Base-by-base conservation (phyloP, 139 green algal genomes). In the Gonium pectorale region DNA sequence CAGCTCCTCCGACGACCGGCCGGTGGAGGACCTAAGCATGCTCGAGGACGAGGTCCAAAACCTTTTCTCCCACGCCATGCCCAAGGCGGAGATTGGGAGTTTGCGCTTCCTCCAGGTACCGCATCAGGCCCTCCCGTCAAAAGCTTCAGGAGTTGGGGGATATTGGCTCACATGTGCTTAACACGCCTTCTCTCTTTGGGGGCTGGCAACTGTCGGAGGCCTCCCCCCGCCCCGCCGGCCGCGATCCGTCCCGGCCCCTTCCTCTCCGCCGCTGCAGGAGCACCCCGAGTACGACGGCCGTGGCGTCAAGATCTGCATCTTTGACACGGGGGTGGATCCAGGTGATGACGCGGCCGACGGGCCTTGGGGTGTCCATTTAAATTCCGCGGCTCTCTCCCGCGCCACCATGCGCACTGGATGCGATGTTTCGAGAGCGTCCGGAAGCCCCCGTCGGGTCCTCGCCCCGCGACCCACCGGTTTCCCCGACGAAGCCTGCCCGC, bases 51-150 rank as follows among this genome's bases (percentile, higher is more conserved):
- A 81, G 7, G 37, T 81, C 0, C 33, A 54, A 17, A 26, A 37
- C 13, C 54, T 80, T 29, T 80, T 79, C 60, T 52, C 43, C 33
- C 81, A 83, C 38, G 93, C 90, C 2, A 95, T 97, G 93, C 94
- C 95, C 0, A 97, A 97, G 67, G 78, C 88, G 26, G 96, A 98
- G 73, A 98, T 98, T 41, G 93, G 95, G 52, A 94, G 93, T 13
- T 64, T 91, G 29, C 74, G 79, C 2, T 95, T 95, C 44, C 67
- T 95, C 0, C 89, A 94, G 82, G 87, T 90, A 31, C 41, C 19
- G 46, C 29, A 15, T 63, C 43, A 31, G 35, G n/a, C n/a, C n/a
- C n/a, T n/a, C n/a, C n/a, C n/a, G n/a, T n/a, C n/a, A n/a, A n/a
- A n/a, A n/a, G n/a, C n/a, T n/a, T n/a, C n/a, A n/a, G n/a, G n/a